These are phyloP conservation scores for Alternaria longipes DNA, from an alignment of 2,329 filamentous ascomycete species.

Conservation along the genomic window DNA sequence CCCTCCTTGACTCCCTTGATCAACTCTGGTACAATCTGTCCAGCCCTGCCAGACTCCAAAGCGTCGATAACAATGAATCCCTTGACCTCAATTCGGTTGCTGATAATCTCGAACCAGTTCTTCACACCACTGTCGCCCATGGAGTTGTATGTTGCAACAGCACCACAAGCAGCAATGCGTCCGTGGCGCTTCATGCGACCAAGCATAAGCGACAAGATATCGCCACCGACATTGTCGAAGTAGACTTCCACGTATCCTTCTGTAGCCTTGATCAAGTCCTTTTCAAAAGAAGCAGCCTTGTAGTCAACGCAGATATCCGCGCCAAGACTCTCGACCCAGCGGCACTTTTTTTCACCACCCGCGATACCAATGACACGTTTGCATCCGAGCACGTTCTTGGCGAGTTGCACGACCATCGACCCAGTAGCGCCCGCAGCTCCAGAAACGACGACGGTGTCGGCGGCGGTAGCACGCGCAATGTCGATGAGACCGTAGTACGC, in stretches of 20 bases:
- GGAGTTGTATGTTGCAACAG: constrained; percentile 55
- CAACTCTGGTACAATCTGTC: constrained; percentile 34
- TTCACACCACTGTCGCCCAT: constrained; percentile 43
- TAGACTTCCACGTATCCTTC: constrained; percentile 62
- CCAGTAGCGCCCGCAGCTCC: constrained; percentile 82
- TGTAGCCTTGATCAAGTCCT: constrained; percentile 59
- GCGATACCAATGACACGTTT: constrained; percentile 63
- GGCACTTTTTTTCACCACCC: constrained; percentile 62
- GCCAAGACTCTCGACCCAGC: constrained; percentile 61
- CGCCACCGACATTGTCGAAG: constrained; percentile 62
- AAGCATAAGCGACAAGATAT: constrained; percentile 59
- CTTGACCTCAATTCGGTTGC: constrained; percentile 54
- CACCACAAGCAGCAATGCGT: constrained; percentile 56
- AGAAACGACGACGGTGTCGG: constrained; percentile 78
- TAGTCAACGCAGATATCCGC: constrained; percentile 66
- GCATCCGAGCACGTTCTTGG: constrained; percentile 59
- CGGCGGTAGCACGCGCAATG: constrained; percentile 70
- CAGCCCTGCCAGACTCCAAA: constrained; percentile 39
- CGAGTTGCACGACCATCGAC: constrained; percentile 70
- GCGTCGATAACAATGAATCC: constrained; percentile 58
- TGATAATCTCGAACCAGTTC: constrained; percentile 57
- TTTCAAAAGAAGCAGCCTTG: constrained; percentile 57
- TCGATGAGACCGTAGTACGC: constrained; percentile 78
- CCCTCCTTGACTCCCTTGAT: constrained; percentile 52
- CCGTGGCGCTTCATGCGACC: constrained; percentile 54